A percentile compares a stretch with the other conserved stretches of the same genome.
Evolutionary conservation across 148 eudicot genomes (phyloP).

Genomic region (Dianthus caryophyllus): DNA sequence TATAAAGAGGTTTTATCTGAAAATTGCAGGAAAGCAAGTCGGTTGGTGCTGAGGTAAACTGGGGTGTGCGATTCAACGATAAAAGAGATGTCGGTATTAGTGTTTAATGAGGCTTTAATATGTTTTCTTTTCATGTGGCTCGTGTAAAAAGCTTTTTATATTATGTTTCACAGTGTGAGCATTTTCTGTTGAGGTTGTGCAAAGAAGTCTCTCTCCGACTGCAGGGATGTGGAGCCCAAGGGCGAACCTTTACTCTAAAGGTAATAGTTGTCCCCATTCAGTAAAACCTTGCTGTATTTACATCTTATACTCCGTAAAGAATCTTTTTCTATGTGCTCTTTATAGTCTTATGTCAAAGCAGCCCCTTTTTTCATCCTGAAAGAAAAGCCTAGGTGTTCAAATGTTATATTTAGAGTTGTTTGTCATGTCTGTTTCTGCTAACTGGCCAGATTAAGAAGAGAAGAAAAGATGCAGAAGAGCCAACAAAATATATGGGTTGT

Average conservation of each 20-base stretch:
- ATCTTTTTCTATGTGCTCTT: too few species aligned
- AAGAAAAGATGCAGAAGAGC: conserved; percentile 79
- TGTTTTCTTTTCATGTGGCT: background rate
- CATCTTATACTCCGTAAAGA: background rate
- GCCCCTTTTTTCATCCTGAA: background rate
- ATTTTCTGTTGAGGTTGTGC: conserved; percentile 63
- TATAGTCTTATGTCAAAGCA: too few species aligned
- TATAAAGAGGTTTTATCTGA: background rate
- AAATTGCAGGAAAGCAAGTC: conserved; percentile 82
- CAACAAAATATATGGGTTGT: conserved; percentile 87
- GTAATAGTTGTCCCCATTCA: conserved; percentile 25
- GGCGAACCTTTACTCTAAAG: conserved; percentile 81
- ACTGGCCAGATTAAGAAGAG: conserved; percentile 70
- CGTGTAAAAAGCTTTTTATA: conserved; percentile 7
- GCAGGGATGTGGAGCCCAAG: conserved; percentile 76
- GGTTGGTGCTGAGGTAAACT: conserved; percentile 95
- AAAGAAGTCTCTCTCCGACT: conserved; percentile 86
- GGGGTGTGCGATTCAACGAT: conserved; percentile 94
- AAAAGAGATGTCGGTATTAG: conserved; percentile 53
- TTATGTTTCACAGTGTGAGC: conserved; percentile 48
- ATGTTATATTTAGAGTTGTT: background rate
- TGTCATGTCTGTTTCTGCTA: conserved; percentile 5
- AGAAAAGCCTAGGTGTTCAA: background rate
- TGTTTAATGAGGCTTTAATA: background rate
- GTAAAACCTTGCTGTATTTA: background rate